Base-by-base conservation (phyloP, 1,284 basidiomycete genomes). In the Fomitopsis schrenkii region DNA sequence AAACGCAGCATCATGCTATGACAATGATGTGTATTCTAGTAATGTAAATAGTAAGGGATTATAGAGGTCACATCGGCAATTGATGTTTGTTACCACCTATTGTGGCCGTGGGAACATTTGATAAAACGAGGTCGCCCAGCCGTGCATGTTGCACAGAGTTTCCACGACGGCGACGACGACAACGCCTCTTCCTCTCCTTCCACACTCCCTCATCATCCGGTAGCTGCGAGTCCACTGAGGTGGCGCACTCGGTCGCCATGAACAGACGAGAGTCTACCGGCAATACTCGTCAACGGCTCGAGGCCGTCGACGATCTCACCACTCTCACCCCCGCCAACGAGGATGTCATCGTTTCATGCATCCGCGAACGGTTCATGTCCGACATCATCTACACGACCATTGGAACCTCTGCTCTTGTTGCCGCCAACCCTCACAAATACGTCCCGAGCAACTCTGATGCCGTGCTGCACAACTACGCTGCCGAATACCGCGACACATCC, bases 371-470 rank as follows among this genome's bases (percentile, higher is more conserved):
- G 44, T 96, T 95, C 76, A 87, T 94, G 79, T 79, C 85, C 1
- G 91, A 94, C 77, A 85, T 79, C 64, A 89, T 94, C 65, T 96
- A 96, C 78, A 94, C 93, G 33, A 79, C 73, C 64, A 75, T 95
- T 60, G 91, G 92, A 26, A 80, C 88, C 17, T 86, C 84, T 44
- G 80, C 81, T 8, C 77, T 96, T 65, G 86, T 97, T 64, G 90
- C 91, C 35, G 80, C 96, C 68, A 97, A 97, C 74, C 94, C 94
- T 0, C 90, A 95, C 80, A 94, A 94, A 74, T 93, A 91, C 69
- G 81, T 96, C 36, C 68, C 88, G 14, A 84, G 84, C 63, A 95
- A 92, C 70, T 86, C 90, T 64, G 94, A 97, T 77, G 86, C 88
- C 0, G 76, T 91, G 36, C 77, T 97, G 42, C 86, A 92, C 75